Base-by-base conservation (phyloP, 2,329 filamentous ascomycete genomes). In the Calcarisporium arbuscula region DNA sequence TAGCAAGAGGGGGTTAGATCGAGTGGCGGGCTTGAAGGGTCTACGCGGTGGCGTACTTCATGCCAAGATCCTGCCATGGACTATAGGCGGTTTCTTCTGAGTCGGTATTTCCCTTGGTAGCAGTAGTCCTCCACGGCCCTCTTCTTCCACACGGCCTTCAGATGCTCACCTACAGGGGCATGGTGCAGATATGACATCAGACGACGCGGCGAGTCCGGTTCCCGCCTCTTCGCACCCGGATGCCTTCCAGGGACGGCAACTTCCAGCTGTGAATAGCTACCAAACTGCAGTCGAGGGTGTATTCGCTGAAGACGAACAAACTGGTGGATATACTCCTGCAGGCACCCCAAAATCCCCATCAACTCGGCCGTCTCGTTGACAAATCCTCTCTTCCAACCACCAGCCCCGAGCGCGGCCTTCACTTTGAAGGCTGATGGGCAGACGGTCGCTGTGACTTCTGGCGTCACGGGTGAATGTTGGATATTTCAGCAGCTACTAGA, bases 211-310 rank as follows among this genome's bases (percentile, higher is more conserved):
- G 35, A 62, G 65, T 35, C 59, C 67, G 33, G 57, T 65, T 46
- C 55, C 61, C 5, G 58, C 61, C 15, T 52, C 53, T 36, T 50
- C 59, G 25, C 64, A 57, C 44, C 58, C 61, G 44, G 61, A 58
- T 28, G 52, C 48, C 29, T 48, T 49, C 36, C 48, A 56, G 34
- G 61, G 49, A 21, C 62, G 58, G 35, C 46, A 52, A 35, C 40
- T 52, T 25, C 46, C 61, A 25, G 47, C 56, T 5, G 66, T 80
- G 39, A 72, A 76, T 32, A 70, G 72, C 30, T 94, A 90, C 51
- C 88, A 94, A 58, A 95, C 89, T 0, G 82, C 82, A 1, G 86
- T 95, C 6, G 87, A 95, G 47, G n/a, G 67, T 96, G 0, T 94
- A 90, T 58, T 95, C 89, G 1, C 64, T 96, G 40, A 78, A 75